Evolutionary conservation across 768 basidiomycete genomes (phyloP).

Genomic region (Phaffia tasmanica): DNA sequence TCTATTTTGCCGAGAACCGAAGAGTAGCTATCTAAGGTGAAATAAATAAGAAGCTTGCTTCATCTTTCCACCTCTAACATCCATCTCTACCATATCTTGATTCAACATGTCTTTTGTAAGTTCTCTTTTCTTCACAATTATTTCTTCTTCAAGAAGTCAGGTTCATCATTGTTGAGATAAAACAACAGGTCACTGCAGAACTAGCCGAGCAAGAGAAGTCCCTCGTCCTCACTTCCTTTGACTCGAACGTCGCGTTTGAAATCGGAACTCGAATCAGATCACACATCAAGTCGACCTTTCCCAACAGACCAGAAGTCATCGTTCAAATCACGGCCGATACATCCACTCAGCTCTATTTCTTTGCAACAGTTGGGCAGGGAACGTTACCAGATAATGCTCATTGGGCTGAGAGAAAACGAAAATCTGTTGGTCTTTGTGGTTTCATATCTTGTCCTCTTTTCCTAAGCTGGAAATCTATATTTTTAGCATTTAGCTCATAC

Average conservation of each 20-base stretch:
- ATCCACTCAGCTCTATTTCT: slow-evolving; percentile 18
- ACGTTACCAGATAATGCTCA: neutral
- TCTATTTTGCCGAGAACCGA: too few relatives aligned
- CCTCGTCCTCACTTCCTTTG: slow-evolving; percentile 19
- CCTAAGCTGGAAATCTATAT: too few relatives aligned
- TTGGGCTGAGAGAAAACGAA: slow-evolving; percentile 13
- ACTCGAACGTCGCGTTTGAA: slow-evolving; percentile 12
- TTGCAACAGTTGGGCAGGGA: slow-evolving; percentile 12
- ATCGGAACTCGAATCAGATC: slow-evolving; percentile 5
- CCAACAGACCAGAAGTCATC: neutral
- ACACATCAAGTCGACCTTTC: slow-evolving; percentile 4
- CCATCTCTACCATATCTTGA: neutral
- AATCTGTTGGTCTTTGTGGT: neutral
- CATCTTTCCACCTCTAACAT: neutral
- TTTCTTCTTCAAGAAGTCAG: neutral
- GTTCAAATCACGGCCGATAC: slow-evolving; percentile 20
- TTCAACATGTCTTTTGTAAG: too few relatives aligned
- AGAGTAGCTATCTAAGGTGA: neutral
- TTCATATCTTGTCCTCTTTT: neutral
- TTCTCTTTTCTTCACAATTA: neutral
- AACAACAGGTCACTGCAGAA: neutral
- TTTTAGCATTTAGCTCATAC: too few relatives aligned
- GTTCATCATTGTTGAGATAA: neutral
- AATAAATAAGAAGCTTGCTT: too few relatives aligned
- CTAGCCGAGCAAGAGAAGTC: slow-evolving; percentile 8